Conservation (phyloP, 2,329 filamentous ascomycete genomes). For the Neofusicoccum parvum region DNA sequence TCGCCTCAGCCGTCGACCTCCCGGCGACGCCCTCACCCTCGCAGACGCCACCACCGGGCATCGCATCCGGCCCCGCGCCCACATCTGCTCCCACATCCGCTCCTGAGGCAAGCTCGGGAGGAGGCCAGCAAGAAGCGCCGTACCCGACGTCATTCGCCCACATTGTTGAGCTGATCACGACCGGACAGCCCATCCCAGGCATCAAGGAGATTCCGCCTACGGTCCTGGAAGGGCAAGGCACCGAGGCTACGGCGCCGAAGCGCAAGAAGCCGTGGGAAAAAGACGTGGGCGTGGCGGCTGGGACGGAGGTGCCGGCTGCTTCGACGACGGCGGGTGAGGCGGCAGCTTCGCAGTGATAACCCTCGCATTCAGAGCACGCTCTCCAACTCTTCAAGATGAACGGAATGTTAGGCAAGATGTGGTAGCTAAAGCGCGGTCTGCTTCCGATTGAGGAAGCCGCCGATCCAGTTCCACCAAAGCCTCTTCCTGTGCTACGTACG, state of each 20-base stretch:
- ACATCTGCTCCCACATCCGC: slow-evolving; percentile 20
- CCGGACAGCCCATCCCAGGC: slow-evolving; percentile 80
- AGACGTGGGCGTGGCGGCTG: slow-evolving; percentile 19
- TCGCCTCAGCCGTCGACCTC: not conserved
- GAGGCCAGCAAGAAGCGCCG: slow-evolving; percentile 50
- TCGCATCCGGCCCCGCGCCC: slow-evolving; percentile 15
- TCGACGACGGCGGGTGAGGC: not conserved
- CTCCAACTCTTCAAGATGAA: not conserved
- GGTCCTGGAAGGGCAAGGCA: slow-evolving; percentile 70
- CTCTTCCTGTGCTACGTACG: not conserved
- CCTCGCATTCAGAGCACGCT: too few relatives aligned
- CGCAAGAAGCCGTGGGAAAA: slow-evolving; percentile 79
- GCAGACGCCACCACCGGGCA: slow-evolving; percentile 22
- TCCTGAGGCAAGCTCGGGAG: not conserved
- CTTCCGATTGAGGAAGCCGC: not conserved
- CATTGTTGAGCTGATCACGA: slow-evolving; percentile 82
- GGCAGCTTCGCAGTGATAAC: not conserved
- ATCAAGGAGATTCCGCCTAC: slow-evolving; percentile 86
- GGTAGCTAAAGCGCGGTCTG: not conserved
- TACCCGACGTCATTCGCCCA: slow-evolving; percentile 85
- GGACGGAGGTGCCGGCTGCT: too few relatives aligned
- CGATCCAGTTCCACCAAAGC: too few relatives aligned
- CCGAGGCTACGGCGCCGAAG: slow-evolving; percentile 53
- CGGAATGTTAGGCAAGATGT: not conserved
- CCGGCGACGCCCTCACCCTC: not conserved